These are phyloP conservation scores for Lagenidium giganteum DNA, from an alignment of 352 stramenopile species.

Conservation along the genomic window DNA sequence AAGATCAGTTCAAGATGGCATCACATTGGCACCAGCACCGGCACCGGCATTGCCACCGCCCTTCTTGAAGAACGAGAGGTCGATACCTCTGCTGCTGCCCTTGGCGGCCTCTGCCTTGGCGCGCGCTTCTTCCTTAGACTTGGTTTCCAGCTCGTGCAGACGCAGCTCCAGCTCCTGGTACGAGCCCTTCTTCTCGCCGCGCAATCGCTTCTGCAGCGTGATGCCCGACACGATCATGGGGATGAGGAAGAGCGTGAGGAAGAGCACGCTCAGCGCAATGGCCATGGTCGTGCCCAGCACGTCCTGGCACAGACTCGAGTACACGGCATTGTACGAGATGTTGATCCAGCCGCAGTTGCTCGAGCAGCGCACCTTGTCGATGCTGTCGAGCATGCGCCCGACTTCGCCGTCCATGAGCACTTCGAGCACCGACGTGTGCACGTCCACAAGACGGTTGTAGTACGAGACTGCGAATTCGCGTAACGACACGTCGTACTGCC, in stretches of 20 bases:
- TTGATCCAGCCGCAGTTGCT: conserved; percentile 81
- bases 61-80: conserved; percentile 50
- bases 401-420: conserved; percentile 46
- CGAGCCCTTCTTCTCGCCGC: conserved; percentile 68
- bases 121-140: conserved; percentile 23
- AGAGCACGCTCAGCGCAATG: conserved; percentile 73
- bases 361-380: conserved; percentile 66
- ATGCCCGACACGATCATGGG: conserved; percentile 68
- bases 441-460: conserved; percentile 33
- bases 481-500: conserved; percentile 66
- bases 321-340: conserved; percentile 73
- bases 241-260: conserved; percentile 69
- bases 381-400: conserved; percentile 37
- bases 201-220: conserved; percentile 74
- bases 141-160: conserved; percentile 55
- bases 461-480: conserved; percentile 56
- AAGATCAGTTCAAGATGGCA: too few relatives aligned
- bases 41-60: too few relatives aligned
- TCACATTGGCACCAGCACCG: too few relatives aligned
- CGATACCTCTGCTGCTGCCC: conserved; percentile 22
- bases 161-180: conserved; percentile 75
- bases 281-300: conserved; percentile 72
- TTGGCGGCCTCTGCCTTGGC: conserved; percentile 29
- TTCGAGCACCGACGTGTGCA: conserved; percentile 35
- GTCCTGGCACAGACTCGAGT: conserved; percentile 65